Evolutionary conservation across 2,329 filamentous ascomycete genomes (phyloP).

Genomic region (Chrysoporthe puriensis): DNA sequence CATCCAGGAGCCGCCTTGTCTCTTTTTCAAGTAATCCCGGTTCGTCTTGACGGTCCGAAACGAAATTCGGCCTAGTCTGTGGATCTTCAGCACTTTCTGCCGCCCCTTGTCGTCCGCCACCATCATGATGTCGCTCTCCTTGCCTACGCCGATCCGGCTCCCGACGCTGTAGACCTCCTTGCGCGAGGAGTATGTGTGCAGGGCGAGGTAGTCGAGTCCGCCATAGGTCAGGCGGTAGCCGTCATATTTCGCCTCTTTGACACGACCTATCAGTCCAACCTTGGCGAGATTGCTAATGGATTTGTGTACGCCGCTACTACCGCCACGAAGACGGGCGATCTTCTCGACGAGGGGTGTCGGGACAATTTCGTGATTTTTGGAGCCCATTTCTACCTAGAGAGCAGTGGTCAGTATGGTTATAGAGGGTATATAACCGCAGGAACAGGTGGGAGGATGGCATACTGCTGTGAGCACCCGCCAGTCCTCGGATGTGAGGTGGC

Average conservation of each 20-base stretch:
- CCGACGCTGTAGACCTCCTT: constrained; percentile 89
- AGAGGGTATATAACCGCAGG: constrained; percentile 33
- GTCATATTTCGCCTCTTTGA: constrained; percentile 97
- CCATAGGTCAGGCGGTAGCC: constrained; percentile 97
- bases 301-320: constrained; percentile 77
- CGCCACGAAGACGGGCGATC: constrained; percentile 78
- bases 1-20: constrained; percentile 86
- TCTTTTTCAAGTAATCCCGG: constrained; percentile 85
- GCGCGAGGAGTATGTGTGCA: constrained; percentile 83
- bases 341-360: constrained; percentile 87
- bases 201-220: constrained; percentile 94
- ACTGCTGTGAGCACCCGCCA: constrained; percentile 94
- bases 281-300: constrained; percentile 92
- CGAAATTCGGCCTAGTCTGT: constrained; percentile 91
- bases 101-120: constrained; percentile 78
- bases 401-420: constrained; percentile 39
- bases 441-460: constrained; percentile 41
- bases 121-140: constrained; percentile 96
- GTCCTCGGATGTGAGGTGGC: constrained; percentile 89
- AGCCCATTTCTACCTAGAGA: constrained; percentile 79
- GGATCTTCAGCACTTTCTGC: constrained; percentile 91
- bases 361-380: constrained; percentile 95
- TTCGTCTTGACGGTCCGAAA: constrained; percentile 97
- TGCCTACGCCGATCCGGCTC: constrained; percentile 92
- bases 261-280: constrained; percentile 83